Evolutionary conservation across 495 filamentous ascomycete genomes (phyloP), one percentile per base, ranked within the genome.

Genomic region (Daldinia childiae): DNA sequence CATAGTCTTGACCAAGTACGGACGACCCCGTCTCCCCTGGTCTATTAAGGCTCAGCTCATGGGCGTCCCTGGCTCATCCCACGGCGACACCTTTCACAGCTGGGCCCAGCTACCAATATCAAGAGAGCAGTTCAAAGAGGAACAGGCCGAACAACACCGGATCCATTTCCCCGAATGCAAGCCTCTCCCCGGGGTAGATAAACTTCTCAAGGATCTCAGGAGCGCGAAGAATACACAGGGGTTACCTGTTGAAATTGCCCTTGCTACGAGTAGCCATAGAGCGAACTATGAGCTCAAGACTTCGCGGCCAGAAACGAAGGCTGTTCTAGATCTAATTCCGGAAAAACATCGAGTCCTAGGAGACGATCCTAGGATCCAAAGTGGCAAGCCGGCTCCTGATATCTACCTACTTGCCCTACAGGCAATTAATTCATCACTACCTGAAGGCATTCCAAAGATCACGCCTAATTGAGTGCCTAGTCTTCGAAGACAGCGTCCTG

Each of bases 401-500:
- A 96, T 97, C 63, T 97, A 93, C 70, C 77, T 95, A 17, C 76
- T 95, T 1, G 93, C 93, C 0, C 77, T 97, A 68, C 82, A 91
- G 79, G 87, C 85, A 0, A 88, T 97, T 58, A 97, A 97, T 79
- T 77, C 76, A 3, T 81, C 81, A 5, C 57, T 92, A n/a, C 69
- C 84, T 3, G 72, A 74, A 0, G 74, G 58, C 1, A 36, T 54
- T 1, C 30, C 66, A 15, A 57, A 63, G 45, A 78, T 80, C 50
- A 76, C 68, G 72, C 91, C 92, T 0, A 86, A 86, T 45, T 45
- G 93, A 97, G 79, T 96, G 93, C 80, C 81, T 97, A 12, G 94
- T 97, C 2, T 97, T 97, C 77, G 94, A 97, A 78, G 94, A 97
- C 74, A 89, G 89, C 17, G 92, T 97, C 12, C 88, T 91, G 0